Evolutionary conservation across 1,284 basidiomycete species (phyloP).

Genomic region (Neonothopanus nambi): DNA sequence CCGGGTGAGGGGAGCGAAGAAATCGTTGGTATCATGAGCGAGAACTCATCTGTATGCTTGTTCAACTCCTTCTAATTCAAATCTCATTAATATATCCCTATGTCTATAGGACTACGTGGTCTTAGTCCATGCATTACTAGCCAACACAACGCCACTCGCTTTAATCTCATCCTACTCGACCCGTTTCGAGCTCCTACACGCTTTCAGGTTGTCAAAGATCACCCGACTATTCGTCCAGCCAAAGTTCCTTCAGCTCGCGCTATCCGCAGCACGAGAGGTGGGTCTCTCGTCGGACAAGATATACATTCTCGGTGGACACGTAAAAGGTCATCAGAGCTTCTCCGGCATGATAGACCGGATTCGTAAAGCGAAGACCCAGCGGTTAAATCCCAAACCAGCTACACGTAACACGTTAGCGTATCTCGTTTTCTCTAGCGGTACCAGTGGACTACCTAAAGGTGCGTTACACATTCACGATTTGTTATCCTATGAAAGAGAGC

Average conservation of each 20-base stretch:
- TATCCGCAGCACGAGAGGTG: slow-evolving; percentile 49
- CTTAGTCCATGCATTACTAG: slow-evolving; percentile 56
- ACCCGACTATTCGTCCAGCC: slow-evolving; percentile 66
- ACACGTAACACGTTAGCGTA: slow-evolving; percentile 64
- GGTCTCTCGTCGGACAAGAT: slow-evolving; percentile 40
- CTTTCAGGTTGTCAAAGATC: slow-evolving; percentile 50
- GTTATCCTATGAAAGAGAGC: neutral
- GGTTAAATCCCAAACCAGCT: slow-evolving; percentile 46
- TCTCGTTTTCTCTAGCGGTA: slow-evolving; percentile 76
- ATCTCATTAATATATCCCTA: neutral
- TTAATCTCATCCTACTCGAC: slow-evolving; percentile 68
- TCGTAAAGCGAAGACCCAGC: slow-evolving; percentile 37
- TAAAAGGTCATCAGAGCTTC: slow-evolving; percentile 13
- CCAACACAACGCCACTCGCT: slow-evolving; percentile 59
- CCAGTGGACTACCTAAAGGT: slow-evolving; percentile 78
- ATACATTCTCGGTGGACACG: slow-evolving; percentile 11
- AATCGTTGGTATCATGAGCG: slow-evolving; percentile 67
- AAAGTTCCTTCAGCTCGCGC: slow-evolving; percentile 46
- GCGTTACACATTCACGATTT: slow-evolving; percentile 3
- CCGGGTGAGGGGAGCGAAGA: slow-evolving; percentile 40
- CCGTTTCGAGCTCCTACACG: slow-evolving; percentile 62
- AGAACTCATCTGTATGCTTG: slow-evolving; percentile 60
- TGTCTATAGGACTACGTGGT: slow-evolving; percentile 58
- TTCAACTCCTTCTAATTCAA: neutral
- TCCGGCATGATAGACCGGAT: slow-evolving; percentile 30